Conservation (phyloP, 2,329 filamentous ascomycete genomes). For the Aspergillus melleus region DNA sequence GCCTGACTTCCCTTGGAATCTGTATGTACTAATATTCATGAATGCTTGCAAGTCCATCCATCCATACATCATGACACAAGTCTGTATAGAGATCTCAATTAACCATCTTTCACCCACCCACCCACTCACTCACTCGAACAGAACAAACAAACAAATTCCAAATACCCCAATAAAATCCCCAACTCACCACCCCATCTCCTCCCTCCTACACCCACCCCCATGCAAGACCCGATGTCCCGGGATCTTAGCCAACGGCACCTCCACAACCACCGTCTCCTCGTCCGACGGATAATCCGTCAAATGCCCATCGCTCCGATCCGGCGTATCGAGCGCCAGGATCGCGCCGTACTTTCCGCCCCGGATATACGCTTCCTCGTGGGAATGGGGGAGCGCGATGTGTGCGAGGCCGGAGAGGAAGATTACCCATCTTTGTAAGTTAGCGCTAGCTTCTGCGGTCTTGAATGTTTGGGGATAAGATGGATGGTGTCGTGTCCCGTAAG, state of each 20-base stretch:
- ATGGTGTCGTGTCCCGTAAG: no score
- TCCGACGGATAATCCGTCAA: slow-evolving; percentile 42
- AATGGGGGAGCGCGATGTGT: slow-evolving; percentile 45
- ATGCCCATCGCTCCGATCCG: slow-evolving; percentile 42
- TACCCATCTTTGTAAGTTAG: slow-evolving; percentile 26
- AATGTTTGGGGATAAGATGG: no score
- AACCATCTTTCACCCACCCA: no score
- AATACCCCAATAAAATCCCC: not conserved
- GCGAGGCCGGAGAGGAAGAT: slow-evolving; percentile 44
- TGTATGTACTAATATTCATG: not conserved
- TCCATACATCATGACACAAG: no score
- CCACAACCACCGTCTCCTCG: slow-evolving; percentile 38
- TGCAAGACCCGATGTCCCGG: slow-evolving; percentile 45
- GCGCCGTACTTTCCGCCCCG: slow-evolving; percentile 44
- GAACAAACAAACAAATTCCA: not conserved
- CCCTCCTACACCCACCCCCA: slow-evolving; percentile 37
- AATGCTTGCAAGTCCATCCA: not conserved
- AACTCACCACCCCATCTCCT: slow-evolving; percentile 13
- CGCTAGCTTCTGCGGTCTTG: not conserved
- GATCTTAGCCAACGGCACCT: slow-evolving; percentile 38
- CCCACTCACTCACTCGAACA: not conserved
- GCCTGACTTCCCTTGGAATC: slow-evolving; percentile 8
- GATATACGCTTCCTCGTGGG: slow-evolving; percentile 38
- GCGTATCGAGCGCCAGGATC: slow-evolving; percentile 46
- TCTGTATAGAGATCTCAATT: no score